phyloP scores from a whole-genome alignment of 768 basidiomycete species.

The Pleurotus ostreatus region DNA sequence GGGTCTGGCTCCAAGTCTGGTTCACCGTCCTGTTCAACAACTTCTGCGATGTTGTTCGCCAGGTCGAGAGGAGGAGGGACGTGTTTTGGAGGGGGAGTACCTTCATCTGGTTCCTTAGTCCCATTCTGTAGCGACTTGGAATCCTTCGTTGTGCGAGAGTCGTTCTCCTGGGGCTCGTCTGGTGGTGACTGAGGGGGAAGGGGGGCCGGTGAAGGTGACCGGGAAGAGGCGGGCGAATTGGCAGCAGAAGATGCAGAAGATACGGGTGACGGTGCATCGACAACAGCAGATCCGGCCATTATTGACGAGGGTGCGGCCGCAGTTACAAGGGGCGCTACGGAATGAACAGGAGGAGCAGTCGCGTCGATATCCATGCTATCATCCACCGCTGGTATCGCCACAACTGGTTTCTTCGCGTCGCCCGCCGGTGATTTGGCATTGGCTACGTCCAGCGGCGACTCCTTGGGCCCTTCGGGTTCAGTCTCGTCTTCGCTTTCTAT shows the following conservation, averaged over 20 bases:
- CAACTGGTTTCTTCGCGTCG: slow-evolving; percentile 13
- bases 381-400: slow-evolving; percentile 19
- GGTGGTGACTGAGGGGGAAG: not conserved
- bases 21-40: slow-evolving; percentile 15
- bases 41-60: slow-evolving; percentile 5
- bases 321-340: slow-evolving; percentile 25
- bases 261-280: slow-evolving; percentile 32
- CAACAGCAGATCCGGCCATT: slow-evolving; percentile 39
- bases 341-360: slow-evolving; percentile 21
- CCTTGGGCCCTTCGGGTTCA: slow-evolving; percentile 10
- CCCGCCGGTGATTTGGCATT: slow-evolving; percentile 11
- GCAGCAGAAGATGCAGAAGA: slow-evolving; percentile 27
- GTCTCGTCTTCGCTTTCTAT: slow-evolving; percentile 17
- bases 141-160: slow-evolving; percentile 12
- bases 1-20: slow-evolving; percentile 16
- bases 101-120: not conserved
- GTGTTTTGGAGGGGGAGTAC: not conserved
- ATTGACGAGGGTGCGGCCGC: slow-evolving; percentile 44
- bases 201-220: slow-evolving; percentile 20
- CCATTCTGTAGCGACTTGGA: slow-evolving; percentile 4
- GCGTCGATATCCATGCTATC: slow-evolving; percentile 28
- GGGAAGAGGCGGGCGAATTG: slow-evolving; percentile 32
- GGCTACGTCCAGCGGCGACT: slow-evolving; percentile 11
- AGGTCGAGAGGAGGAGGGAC: slow-evolving; percentile 11
- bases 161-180: not conserved